Conservation (phyloP, 2,329 filamentous ascomycete genomes). For the Ophiostoma montium region DNA sequence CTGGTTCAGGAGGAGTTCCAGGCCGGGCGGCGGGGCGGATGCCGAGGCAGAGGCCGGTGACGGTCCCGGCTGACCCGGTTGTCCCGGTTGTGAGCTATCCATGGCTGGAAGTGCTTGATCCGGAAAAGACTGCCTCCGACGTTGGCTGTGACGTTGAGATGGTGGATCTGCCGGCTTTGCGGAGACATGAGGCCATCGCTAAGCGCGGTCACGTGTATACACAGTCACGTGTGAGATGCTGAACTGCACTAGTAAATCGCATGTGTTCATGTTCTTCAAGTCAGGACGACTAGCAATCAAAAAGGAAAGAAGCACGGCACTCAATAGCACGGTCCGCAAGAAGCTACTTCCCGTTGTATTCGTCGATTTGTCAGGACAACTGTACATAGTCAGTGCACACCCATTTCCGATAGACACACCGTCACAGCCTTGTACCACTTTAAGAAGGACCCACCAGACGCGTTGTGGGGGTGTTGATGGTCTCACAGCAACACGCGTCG, state of each 20-base stretch:
- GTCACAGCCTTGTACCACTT: background rate
- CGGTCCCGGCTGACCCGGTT: background rate
- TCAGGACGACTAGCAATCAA: too few species aligned
- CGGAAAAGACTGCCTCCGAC: too few species aligned
- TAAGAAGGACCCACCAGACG: conserved; percentile 4
- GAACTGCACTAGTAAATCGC: too few species aligned
- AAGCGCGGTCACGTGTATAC: fast-evolving
- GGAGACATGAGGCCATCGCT: background rate
- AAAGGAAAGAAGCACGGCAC: too few species aligned
- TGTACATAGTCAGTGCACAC: too few species aligned
- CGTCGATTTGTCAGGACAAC: too few species aligned
- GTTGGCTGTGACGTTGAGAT: too few species aligned
- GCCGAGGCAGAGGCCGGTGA: too few species aligned
- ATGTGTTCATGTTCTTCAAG: too few species aligned
- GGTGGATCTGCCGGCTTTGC: too few species aligned
- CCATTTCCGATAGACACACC: background rate
- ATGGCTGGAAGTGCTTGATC: background rate
- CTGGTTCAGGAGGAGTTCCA: background rate
- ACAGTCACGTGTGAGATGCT: background rate
- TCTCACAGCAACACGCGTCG: conserved; percentile 7
- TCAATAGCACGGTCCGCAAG: too few species aligned
- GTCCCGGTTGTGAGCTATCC: background rate
- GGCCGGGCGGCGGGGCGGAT: background rate
- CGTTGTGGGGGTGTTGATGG: conserved; percentile 8
- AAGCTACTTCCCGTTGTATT: too few species aligned